Conservation (phyloP, 225 moss, liverwort and hornwort species). For the Pseudisothecium myosuroides region DNA sequence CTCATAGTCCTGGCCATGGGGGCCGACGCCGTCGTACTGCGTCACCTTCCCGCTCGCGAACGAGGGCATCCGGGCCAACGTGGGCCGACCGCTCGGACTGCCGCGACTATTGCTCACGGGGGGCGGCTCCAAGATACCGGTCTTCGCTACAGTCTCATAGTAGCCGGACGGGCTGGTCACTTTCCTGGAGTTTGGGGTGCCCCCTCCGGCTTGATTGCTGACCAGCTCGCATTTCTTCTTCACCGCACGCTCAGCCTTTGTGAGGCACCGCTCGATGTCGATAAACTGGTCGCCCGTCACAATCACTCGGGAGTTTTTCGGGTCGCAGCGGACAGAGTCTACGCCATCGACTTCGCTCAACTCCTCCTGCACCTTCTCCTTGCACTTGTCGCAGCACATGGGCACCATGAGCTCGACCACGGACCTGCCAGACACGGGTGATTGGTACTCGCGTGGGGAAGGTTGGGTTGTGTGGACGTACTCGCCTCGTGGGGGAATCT, state of each 20-base stretch:
- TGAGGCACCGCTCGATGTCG: slow-evolving; percentile 11
- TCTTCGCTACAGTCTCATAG: neutral
- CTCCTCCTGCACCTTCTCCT: slow-evolving; percentile 39
- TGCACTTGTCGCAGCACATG: slow-evolving; percentile 38
- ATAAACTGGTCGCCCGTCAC: slow-evolving; percentile 10
- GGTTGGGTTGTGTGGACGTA: neutral
- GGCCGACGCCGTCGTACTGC: neutral
- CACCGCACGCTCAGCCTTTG: slow-evolving; percentile 22
- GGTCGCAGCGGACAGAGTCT: slow-evolving; percentile 7
- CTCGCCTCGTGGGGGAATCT: neutral
- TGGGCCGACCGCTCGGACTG: neutral
- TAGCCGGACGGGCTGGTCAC: neutral
- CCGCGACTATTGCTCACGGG: neutral
- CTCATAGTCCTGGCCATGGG: slow-evolving; percentile 6
- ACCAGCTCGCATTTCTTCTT: slow-evolving; percentile 33
- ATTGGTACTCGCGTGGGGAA: neutral
- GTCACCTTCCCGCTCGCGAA: slow-evolving; percentile 19
- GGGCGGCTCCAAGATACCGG: neutral
- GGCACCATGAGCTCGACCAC: slow-evolving; percentile 37
- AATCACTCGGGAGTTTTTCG: slow-evolving; percentile 8
- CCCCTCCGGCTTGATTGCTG: neutral
- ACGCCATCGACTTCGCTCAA: slow-evolving; percentile 22
- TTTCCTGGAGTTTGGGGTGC: neutral
- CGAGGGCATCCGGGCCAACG: slow-evolving; percentile 10
- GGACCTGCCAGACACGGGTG: neutral